Base-by-base conservation (phyloP, 768 basidiomycete genomes). In the Russula lepida region DNA sequence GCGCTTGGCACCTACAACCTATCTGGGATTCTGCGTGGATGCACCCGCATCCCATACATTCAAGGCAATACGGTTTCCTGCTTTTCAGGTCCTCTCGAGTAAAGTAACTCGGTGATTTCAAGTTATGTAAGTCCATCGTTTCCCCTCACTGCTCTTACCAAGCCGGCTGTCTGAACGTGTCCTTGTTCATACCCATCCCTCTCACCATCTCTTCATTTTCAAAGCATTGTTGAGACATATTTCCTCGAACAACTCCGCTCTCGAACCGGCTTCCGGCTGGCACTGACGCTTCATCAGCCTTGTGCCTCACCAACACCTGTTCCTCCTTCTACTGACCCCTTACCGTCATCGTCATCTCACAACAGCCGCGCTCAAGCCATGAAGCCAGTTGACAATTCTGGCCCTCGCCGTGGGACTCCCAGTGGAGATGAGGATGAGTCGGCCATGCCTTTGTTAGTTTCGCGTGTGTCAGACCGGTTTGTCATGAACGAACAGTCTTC, bases 401-500 rank as follows among this genome's bases (percentile, higher is more conserved):
- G 81, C 69, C 76, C 81, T 67, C 78, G 47, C 37, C 64, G 64
- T 58, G 62, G 56, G 47, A 54, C 54, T 39, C 51, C 54, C 33
- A 62, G 63, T 53, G 66, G 67, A 30, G 69, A 66, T 56, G 68
- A 66, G 30, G 69, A 65, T 43, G 69, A 56, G 50, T 59, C 61
- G n/a, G 30, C 55, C 46, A 48, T 62, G 64, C 64, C 66, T 23
- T 55, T 66, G 52, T 76, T 70, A 74, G 76, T 75, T 71, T 73
- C 77, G 69, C 80, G 78, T 71, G 71, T 68, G 47, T 35, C 62
- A 54, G 62, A 63, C 28, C 56, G 56, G 57, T 63, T 63, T 57
- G 47, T 54, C 52, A 58, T 63, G 65, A 82, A 83, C 63, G 82
- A 84, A 65, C 68, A 74, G 59, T 77, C 75, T 72, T 70, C 78